Evolutionary conservation across 2,329 filamentous ascomycete species (phyloP).

Genomic region (Kalmusia sp.): DNA sequence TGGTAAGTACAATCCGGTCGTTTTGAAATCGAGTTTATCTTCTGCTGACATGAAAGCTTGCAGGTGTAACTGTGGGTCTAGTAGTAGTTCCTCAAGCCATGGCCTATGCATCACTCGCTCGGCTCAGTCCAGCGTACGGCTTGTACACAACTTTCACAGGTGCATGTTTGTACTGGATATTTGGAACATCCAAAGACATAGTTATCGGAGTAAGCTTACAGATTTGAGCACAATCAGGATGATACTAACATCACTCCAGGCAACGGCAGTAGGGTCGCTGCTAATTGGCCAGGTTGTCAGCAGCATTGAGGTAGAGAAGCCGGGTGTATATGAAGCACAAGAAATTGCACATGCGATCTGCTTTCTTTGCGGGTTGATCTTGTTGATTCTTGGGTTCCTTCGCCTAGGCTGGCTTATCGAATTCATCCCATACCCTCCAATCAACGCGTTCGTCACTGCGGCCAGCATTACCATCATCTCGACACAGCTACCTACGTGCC

Average conservation of each 20-base stretch:
- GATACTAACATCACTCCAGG: slow-evolving; percentile 55
- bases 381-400: slow-evolving; percentile 78
- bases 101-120: slow-evolving; percentile 87
- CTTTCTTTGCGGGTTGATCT: slow-evolving; percentile 78
- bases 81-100: slow-evolving; percentile 93
- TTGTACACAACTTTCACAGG: slow-evolving; percentile 96
- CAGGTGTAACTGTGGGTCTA: slow-evolving; percentile 68
- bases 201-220: slow-evolving; percentile 78
- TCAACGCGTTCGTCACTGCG: slow-evolving; percentile 96
- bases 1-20: slow-evolving; percentile 19
- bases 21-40: neutral
- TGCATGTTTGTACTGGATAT: slow-evolving; percentile 93
- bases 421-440: slow-evolving; percentile 86
- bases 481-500: slow-evolving; percentile 80
- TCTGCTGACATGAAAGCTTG: slow-evolving; percentile 3
- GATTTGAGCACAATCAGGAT: neutral
- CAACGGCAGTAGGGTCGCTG: slow-evolving; percentile 93
- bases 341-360: slow-evolving; percentile 80
- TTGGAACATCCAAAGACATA: slow-evolving; percentile 96
- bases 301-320: slow-evolving; percentile 64
- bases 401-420: slow-evolving; percentile 91
- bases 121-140: slow-evolving; percentile 78
- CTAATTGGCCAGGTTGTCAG: slow-evolving; percentile 81
- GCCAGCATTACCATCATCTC: slow-evolving; percentile 87
- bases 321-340: slow-evolving; percentile 63